A percentile compares a stretch with the other conserved stretches of the same genome.
These are phyloP conservation scores for Fraxinus xanthoxyloides DNA, from an alignment of 305 asterid genomes.

Conservation along the genomic window DNA sequence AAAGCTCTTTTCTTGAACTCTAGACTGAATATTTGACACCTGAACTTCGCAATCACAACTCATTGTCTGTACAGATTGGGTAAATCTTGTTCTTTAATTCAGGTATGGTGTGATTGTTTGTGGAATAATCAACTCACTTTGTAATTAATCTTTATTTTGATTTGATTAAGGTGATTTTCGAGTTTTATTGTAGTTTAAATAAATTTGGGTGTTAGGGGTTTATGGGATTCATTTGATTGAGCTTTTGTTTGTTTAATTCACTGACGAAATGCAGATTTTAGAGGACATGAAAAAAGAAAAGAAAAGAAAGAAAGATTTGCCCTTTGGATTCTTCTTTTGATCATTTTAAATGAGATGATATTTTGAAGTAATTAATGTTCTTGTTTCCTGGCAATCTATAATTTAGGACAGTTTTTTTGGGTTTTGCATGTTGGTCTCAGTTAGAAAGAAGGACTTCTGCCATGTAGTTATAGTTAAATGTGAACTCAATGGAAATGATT, in stretches of 20 bases:
- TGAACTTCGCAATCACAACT: constrained; percentile 33
- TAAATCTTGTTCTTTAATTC: constrained; percentile 23
- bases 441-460: neutral
- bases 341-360: constrained; percentile 7
- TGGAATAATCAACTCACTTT: constrained; percentile 12
- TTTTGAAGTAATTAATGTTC: neutral
- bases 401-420: neutral
- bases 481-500: constrained; percentile 6
- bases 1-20: constrained; percentile 24
- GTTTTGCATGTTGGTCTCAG: neutral
- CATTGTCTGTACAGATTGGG: constrained; percentile 28
- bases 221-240: constrained; percentile 12
- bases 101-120: constrained; percentile 37
- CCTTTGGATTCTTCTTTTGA: constrained; percentile 1
- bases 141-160: constrained; percentile 1
- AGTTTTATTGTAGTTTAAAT: constrained; percentile 19
- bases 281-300: neutral
- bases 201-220: constrained; percentile 16
- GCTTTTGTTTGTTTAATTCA: constrained; percentile 15
- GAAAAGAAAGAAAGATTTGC: neutral
- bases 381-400: neutral
- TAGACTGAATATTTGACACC: constrained; percentile 33
- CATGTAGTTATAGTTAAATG: neutral
- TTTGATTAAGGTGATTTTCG: constrained; percentile 20
- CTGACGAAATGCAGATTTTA: constrained; percentile 14